Percentiles rank a stretch among this genome's conserved stretches.
Evolutionary conservation across 1,284 basidiomycete species (phyloP).

Genomic region (Sparassis latifolia): DNA sequence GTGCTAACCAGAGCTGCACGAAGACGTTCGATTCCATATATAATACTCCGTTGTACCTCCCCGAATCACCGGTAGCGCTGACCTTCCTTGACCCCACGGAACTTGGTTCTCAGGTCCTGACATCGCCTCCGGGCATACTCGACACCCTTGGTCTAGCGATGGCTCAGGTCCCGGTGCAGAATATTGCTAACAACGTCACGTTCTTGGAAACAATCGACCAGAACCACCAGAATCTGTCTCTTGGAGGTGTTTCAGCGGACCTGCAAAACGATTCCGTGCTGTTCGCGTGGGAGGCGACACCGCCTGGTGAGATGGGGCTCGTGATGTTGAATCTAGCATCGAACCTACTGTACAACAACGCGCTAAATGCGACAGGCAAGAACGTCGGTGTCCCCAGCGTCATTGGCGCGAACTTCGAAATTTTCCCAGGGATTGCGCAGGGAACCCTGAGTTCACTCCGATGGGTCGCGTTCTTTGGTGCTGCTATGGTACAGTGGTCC

Average conservation of each 20-base stretch:
- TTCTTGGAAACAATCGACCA: constrained; percentile 46
- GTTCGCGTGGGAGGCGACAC: constrained; percentile 58
- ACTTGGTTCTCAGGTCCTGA: constrained; percentile 19
- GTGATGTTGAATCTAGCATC: constrained; percentile 60
- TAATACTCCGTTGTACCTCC: constrained; percentile 33
- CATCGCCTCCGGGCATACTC: constrained; percentile 42
- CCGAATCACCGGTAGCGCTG: constrained; percentile 28
- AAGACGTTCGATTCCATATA: constrained; percentile 27
- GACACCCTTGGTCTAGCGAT: constrained; percentile 33
- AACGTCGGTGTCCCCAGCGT: constrained; percentile 31
- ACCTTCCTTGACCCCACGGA: constrained; percentile 27
- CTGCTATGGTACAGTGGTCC: constrained; percentile 47
- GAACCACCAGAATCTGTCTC: constrained; percentile 41
- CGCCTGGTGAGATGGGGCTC: constrained; percentile 47
- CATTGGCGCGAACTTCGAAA: constrained; percentile 49
- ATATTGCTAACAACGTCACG: constrained; percentile 43
- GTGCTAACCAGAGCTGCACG: constrained; percentile 43
- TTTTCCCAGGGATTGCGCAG: constrained; percentile 45
- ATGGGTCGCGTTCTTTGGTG: constrained; percentile 66
- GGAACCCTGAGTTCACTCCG: constrained; percentile 56
- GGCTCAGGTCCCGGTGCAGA: constrained; percentile 26
- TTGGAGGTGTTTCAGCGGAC: constrained; percentile 61
- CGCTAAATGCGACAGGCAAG: constrained; percentile 42
- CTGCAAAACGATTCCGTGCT: constrained; percentile 36
- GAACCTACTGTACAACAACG: constrained; percentile 59